Base-by-base conservation (phyloP, 139 green algal species). In the Diplosphaera chodatii region DNA sequence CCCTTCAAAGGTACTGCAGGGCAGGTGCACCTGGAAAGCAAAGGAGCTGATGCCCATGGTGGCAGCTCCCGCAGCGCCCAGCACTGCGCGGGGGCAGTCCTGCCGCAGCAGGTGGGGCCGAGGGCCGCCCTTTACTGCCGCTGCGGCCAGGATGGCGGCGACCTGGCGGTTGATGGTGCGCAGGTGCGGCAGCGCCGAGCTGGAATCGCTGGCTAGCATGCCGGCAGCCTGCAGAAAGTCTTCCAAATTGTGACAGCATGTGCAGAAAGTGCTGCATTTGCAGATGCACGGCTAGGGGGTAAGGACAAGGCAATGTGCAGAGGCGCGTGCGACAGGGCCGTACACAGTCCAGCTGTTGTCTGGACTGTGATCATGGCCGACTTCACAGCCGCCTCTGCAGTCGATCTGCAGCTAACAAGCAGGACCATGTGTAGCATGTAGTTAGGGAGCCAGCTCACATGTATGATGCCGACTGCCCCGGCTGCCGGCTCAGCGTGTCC, bases 401-500 rank as follows among this genome's bases (percentile, higher is more conserved):
- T 20, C 37, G 37, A 48, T 48, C 8, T 48, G 37, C n/a, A n/a
- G n/a, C n/a, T n/a, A n/a, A n/a, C n/a, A n/a, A n/a, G n/a, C n/a
- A n/a, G n/a, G n/a, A n/a, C n/a, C n/a, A n/a, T n/a, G n/a, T n/a
- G n/a, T n/a, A n/a, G n/a, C n/a, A n/a, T n/a, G n/a, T n/a, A n/a
- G n/a, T 48, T 13, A 48, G 37, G 13, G 37, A 48, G 37, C 8
- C 8, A 8, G 37, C 48, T 23, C 48, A 59, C 48, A 64, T 78
- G 73, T 28, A 72, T 20, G 15, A 87, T 55, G 28, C 88, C 92
- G 32, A 88, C 76, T 1, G 91, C 74, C 37, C 92, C 92, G 4
- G 92, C 91, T 15, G 86, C 86, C 3, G 92, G 85, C 82, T 97
- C 92, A 27, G 89, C 87, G 74, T 97, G 92, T 15, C 92, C 92